Base-by-base conservation (phyloP, 1,284 basidiomycete species). In the Acaromyces ingoldii region DNA sequence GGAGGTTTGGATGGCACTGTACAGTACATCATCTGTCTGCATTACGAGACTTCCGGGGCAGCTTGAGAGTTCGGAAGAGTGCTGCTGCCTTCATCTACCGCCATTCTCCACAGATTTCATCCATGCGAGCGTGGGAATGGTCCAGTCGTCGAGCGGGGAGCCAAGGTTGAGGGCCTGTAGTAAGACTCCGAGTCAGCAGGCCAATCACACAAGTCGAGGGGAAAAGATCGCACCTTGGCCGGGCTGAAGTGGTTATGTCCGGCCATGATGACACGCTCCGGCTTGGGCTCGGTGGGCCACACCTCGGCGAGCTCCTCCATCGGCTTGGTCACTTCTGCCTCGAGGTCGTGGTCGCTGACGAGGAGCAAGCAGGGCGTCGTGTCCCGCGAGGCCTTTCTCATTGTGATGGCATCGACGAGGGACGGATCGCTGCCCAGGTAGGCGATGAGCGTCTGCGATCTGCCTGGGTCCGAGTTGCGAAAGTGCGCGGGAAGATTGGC, bases 201-300 rank as follows among this genome's bases (percentile, higher is more conserved):
- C n/a, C n/a, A n/a, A n/a, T n/a, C n/a, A n/a, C n/a, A n/a, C n/a
- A n/a, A n/a, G n/a, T n/a, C n/a, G n/a, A n/a, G n/a, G n/a, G n/a
- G n/a, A n/a, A n/a, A n/a, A n/a, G n/a, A n/a, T n/a, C n/a, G n/a
- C n/a, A 37, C 34, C 34, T 17, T 37, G n/a, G n/a, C n/a, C n/a
- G 38, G 38, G 38, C 38, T 40, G 21, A 40, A 40, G 17, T 40
- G 38, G 25, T 40, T 40, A 24, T 40, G 38, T 22, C 38, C 38
- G 15, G n/a, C 15, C 15, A 40, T 15, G 38, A 22, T 21, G 38
- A 40, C 19, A 6, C 17, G 19, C 11, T 40, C 38, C 38, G 38
- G 38, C n/a, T n/a, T n/a, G n/a, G n/a, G n/a, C n/a, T 33, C 9
- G 30, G 38, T 11, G 38, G 25, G 38, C 13, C 6, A 22, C 38